Evolutionary conservation across 768 basidiomycete genomes (phyloP).

Genomic region (Collybiopsis luxurians): DNA sequence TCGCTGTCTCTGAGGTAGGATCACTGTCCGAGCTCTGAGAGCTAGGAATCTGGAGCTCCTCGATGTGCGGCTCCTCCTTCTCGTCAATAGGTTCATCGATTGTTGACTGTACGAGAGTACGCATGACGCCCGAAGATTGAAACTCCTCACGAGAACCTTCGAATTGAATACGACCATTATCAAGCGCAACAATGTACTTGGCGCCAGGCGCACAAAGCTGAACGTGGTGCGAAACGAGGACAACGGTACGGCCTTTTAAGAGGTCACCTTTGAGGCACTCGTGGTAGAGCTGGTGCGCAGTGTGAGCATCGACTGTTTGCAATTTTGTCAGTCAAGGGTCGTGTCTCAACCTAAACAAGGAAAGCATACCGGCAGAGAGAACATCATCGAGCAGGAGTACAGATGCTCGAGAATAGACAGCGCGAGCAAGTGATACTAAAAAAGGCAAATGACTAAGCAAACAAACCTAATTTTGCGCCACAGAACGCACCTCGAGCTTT

Average conservation of each 20-base stretch:
- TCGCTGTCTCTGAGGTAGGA: constrained; percentile 27
- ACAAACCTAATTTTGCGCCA: background rate
- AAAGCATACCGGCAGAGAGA: constrained; percentile 43
- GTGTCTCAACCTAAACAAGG: background rate
- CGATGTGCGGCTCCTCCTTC: constrained; percentile 41
- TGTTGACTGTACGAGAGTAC: constrained; percentile 61
- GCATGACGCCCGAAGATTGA: constrained; percentile 62
- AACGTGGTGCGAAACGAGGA: constrained; percentile 95
- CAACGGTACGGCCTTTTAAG: constrained; percentile 76
- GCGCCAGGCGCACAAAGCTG: constrained; percentile 83
- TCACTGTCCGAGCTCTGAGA: background rate
- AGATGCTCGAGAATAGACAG: constrained; percentile 86
- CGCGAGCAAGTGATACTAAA: constrained; percentile 72
- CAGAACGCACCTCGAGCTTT: constrained; percentile 56
- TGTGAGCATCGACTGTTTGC: constrained; percentile 80
- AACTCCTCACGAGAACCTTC: constrained; percentile 67
- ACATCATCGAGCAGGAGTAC: constrained; percentile 86
- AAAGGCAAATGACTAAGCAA: constrained; percentile 9
- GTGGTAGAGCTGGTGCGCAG: constrained; percentile 83
- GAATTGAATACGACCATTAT: constrained; percentile 78
- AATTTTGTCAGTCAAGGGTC: constrained; percentile 4
- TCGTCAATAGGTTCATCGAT: constrained; percentile 29
- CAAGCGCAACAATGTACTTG: constrained; percentile 77
- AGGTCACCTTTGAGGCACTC: constrained; percentile 84
- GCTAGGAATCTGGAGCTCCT: constrained; percentile 23